Base-by-base conservation (phyloP, 108 stramenopile genomes). In the Skeletonema costatum region DNA sequence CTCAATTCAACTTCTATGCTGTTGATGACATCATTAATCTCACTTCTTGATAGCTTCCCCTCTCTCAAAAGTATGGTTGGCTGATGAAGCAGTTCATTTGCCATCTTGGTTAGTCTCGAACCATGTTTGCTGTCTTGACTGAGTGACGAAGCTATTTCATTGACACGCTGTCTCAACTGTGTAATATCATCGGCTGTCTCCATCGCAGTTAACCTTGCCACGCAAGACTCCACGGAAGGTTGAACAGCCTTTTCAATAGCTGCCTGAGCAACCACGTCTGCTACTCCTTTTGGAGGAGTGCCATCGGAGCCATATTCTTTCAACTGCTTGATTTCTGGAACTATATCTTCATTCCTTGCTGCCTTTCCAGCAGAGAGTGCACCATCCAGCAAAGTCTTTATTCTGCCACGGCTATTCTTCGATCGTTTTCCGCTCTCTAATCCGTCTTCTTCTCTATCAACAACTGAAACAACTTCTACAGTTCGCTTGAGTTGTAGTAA, bases 401-500 rank as follows among this genome's bases (percentile, higher is more conserved):
- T 82, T 68, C 69, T 30, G 12, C 84, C 74, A 2, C 68, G 53
- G 21, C 64, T 59, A 63, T 64, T 66, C 25, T 31, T 67, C 5
- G 60, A 17, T 61, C 17, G 17, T 61, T 41, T 75, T 5, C n/a
- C 39, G 11, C 39, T 56, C 25, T 25, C 19, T 5, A 2, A 7
- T 56, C 42, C 59, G 3, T 48, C 29, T 63, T 48, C 11, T 67
- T 32, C 25, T 30, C 59, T 7, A 64, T 75, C 68, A 56, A 42
- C 25, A 21, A 65, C 60, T 33, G 79, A 65, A 39, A 76, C 63
- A 8, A 86, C 70, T 58, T 91, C 90, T 25, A 71, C 70, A 4
- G 91, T 94, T 46, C 91, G 86, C 61, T 94, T 94, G 60, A 94
- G 68, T 68, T 94, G 93, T 44, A 92, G 67, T 64, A 94, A 58